Evolutionary conservation across 2,329 filamentous ascomycete genomes (phyloP).

Genomic region (Cytospora leucostoma): DNA sequence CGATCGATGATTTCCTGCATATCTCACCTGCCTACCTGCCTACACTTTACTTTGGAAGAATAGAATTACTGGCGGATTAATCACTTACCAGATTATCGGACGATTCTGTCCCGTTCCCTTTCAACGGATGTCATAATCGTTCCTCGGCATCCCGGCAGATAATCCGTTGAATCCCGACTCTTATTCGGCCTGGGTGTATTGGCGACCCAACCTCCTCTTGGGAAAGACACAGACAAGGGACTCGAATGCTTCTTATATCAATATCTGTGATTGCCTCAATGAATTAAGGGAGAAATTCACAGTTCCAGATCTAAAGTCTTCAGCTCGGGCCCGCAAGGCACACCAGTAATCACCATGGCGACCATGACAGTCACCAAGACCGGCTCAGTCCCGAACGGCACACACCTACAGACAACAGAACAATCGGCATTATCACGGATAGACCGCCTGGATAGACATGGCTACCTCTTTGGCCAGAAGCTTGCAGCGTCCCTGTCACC

Average conservation of each 20-base stretch:
- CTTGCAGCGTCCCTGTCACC: slow-evolving; percentile 58
- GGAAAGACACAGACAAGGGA: too few species aligned
- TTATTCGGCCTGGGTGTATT: too few species aligned
- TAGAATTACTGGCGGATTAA: neutral
- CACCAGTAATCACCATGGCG: slow-evolving; percentile 16
- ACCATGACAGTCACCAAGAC: slow-evolving; percentile 23
- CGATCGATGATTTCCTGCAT: neutral
- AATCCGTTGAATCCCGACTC: too few species aligned
- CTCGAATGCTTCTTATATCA: neutral
- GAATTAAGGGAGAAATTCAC: neutral
- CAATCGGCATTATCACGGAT: slow-evolving; percentile 20
- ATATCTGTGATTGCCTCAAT: neutral
- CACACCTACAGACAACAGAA: slow-evolving; percentile 16
- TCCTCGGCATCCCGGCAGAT: slow-evolving; percentile 10
- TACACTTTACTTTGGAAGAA: neutral
- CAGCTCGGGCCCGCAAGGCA: slow-evolving; percentile 9
- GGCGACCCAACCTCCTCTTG: too few species aligned
- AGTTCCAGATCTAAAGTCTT: slow-evolving; percentile 9
- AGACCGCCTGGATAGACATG: slow-evolving; percentile 45
- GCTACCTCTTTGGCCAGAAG: slow-evolving; percentile 60
- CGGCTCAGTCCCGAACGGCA: neutral
- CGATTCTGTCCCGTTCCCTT: too few species aligned
- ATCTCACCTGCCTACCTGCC: neutral
- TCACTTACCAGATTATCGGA: neutral
- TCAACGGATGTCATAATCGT: neutral